These are phyloP conservation scores for Fusarium subtropicale DNA, from an alignment of 2,329 filamentous ascomycete genomes.

Conservation along the genomic window DNA sequence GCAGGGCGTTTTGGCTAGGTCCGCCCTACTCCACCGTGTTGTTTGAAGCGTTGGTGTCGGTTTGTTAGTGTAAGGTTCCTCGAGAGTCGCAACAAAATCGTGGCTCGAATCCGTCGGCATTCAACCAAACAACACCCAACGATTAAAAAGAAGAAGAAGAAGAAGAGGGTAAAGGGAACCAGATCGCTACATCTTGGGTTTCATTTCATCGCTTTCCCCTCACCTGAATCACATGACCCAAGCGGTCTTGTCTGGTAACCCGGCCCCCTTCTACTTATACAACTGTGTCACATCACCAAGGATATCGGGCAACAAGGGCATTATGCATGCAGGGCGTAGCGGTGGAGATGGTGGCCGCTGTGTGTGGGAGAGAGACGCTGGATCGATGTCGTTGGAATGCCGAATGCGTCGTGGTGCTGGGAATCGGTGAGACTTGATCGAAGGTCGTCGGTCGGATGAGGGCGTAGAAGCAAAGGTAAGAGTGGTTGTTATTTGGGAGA, in stretches of 20 bases:
- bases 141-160: slow-evolving; percentile 6
- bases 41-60: slow-evolving; percentile 4
- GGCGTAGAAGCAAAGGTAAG: not conserved
- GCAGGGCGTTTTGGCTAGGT: slow-evolving; percentile 4
- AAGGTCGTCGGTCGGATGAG: slow-evolving; percentile 1
- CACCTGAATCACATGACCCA: slow-evolving; percentile 50
- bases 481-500: not conserved
- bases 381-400: slow-evolving; percentile 9
- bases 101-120: slow-evolving; percentile 1
- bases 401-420: slow-evolving; percentile 15
- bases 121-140: slow-evolving; percentile 14
- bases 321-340: slow-evolving; percentile 27
- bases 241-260: slow-evolving; percentile 36
- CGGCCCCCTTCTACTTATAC: slow-evolving; percentile 37
- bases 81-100: slow-evolving; percentile 25
- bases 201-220: slow-evolving; percentile 50
- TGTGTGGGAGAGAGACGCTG: slow-evolving; percentile 9
- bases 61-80: slow-evolving; percentile 5
- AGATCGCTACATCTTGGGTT: slow-evolving; percentile 38
- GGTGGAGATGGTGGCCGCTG: slow-evolving; percentile 15
- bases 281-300: slow-evolving; percentile 46
- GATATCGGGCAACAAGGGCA: slow-evolving; percentile 38
- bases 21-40: slow-evolving; percentile 32
- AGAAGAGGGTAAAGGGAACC: slow-evolving; percentile 22
- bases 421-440: slow-evolving; percentile 18